Evolutionary conservation across 140 eudicot species (phyloP).

Genomic region (Cichorium intybus): DNA sequence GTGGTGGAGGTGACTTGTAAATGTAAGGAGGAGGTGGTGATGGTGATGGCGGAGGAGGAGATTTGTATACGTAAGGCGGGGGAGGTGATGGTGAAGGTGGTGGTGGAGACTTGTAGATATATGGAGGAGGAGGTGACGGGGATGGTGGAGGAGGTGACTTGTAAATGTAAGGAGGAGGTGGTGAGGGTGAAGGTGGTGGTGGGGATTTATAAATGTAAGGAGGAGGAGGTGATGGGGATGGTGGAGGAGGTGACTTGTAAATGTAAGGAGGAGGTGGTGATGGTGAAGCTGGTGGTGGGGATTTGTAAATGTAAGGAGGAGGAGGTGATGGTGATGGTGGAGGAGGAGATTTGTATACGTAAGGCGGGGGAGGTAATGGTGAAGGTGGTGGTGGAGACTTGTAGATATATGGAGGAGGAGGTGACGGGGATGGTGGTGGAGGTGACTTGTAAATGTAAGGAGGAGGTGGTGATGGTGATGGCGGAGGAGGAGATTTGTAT

Average conservation of each 20-base stretch:
- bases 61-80: background rate
- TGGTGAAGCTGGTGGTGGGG: constrained; percentile 2
- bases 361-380: background rate
- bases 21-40: constrained; percentile 2
- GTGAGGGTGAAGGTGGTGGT: background rate
- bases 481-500: background rate
- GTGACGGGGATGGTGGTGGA: background rate
- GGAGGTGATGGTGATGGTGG: constrained; percentile 5
- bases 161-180: background rate
- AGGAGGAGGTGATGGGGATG: background rate
- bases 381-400: constrained; percentile 2
- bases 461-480: background rate
- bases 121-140: background rate
- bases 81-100: constrained; percentile 18
- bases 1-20: constrained; percentile 16
- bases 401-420: background rate
- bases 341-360: background rate
- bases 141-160: background rate
- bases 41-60: constrained; percentile 9
- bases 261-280: background rate
- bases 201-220: background rate
- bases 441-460: background rate
- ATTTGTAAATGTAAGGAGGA: background rate
- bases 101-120: constrained; percentile 8
- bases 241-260: background rate